Conservation (phyloP, 305 asterid species). For the Nicotiana rustica region DNA sequence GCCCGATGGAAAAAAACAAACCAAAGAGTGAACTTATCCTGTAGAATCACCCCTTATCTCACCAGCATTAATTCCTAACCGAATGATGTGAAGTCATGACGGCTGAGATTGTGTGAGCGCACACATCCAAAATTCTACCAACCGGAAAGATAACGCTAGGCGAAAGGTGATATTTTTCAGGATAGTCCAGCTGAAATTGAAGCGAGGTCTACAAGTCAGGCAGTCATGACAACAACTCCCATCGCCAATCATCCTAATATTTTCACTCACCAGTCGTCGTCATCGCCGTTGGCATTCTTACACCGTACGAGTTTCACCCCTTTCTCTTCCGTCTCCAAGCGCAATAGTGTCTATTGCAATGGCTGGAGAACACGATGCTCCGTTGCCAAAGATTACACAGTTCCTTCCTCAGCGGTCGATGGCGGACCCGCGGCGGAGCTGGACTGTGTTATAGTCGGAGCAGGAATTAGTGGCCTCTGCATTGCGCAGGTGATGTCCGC, state of each 20-base stretch:
- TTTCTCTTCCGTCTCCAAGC: not conserved
- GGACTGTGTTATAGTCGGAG: conserved; percentile 92
- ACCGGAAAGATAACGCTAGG: conserved; percentile 3
- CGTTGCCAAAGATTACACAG: conserved; percentile 58
- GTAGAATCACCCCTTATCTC: conserved; percentile 31
- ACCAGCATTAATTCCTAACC: conserved; percentile 2
- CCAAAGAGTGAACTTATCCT: not conserved
- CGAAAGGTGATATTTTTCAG: not conserved
- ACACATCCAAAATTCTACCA: not conserved
- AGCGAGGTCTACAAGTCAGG: not conserved
- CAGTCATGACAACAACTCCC: conserved; percentile 23
- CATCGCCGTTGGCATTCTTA: conserved; percentile 33
- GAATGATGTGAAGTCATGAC: not conserved
- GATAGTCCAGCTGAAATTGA: not conserved
- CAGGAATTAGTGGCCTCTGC: conserved; percentile 89
- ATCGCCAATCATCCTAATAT: conserved; percentile 26
- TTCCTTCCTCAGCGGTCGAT: conserved; percentile 46
- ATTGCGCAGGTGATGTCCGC: conserved; percentile 80
- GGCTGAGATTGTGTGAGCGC: not conserved
- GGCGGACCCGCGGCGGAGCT: conserved; percentile 38
- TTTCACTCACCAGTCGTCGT: conserved; percentile 34
- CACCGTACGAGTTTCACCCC: conserved; percentile 1
- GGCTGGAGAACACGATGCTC: conserved; percentile 58
- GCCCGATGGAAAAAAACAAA: too few relatives aligned
- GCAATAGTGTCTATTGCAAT: conserved; percentile 32